phyloP scores from a whole-genome alignment of 306 rosid species.

The Leucaena leucocephala region DNA sequence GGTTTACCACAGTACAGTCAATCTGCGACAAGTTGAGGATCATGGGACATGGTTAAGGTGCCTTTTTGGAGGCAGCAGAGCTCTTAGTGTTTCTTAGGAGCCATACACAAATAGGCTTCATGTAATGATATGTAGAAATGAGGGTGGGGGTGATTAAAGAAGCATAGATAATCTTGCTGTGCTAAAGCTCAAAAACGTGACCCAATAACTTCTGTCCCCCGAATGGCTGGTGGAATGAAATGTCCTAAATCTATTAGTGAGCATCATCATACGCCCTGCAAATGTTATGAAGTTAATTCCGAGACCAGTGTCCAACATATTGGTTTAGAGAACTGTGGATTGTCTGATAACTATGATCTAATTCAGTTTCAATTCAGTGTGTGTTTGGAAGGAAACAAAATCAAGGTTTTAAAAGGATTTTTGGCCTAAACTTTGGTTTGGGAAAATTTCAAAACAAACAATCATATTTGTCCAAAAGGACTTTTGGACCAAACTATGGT shows the following conservation, averaged over 20 bases:
- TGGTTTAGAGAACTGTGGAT: conserved; percentile 7
- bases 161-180: neutral
- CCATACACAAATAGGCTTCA: neutral
- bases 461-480: too few species aligned
- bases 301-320: neutral
- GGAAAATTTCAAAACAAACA: too few species aligned
- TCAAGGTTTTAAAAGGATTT: too few species aligned
- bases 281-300: neutral
- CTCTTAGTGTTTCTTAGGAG: neutral
- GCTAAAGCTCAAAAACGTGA: neutral
- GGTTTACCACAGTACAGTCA: neutral
- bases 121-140: neutral
- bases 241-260: neutral
- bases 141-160: neutral
- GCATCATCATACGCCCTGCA: too few species aligned
- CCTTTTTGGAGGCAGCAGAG: neutral
- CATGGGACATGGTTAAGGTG: neutral
- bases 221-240: neutral
- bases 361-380: neutral
- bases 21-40: neutral
- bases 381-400: too few species aligned
- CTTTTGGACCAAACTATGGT: too few species aligned
- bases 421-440: too few species aligned
- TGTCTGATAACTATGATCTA: neutral
- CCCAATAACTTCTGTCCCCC: neutral